phyloP scores from a whole-genome alignment of 495 filamentous ascomycete genomes.

The Podospora conica region DNA sequence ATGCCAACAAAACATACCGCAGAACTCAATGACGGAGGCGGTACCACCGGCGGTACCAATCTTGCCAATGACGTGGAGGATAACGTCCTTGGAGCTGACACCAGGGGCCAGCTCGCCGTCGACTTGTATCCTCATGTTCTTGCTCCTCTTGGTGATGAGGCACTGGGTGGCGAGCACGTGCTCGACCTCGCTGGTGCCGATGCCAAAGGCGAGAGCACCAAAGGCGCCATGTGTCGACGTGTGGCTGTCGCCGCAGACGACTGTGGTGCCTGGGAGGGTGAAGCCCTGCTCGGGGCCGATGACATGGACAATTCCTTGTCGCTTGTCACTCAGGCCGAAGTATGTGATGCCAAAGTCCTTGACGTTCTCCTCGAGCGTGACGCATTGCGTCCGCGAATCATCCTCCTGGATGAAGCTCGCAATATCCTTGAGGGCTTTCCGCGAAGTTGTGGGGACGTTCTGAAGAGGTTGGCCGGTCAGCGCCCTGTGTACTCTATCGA shows the following conservation, averaged over 20 bases:
- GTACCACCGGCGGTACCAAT: conserved; percentile 95
- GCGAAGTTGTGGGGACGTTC: conserved; percentile 87
- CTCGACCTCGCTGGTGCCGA: conserved; percentile 97
- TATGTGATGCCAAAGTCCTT: conserved; percentile 95
- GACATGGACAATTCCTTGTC: conserved; percentile 97
- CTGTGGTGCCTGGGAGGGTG: conserved; percentile 92
- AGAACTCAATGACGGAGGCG: conserved; percentile 93
- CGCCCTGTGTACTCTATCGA: not conserved
- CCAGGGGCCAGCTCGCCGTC: conserved; percentile 86
- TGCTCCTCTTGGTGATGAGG: conserved; percentile 86
- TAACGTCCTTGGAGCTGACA: conserved; percentile 93
- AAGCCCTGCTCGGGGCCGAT: conserved; percentile 99
- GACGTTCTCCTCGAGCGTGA: conserved; percentile 94
- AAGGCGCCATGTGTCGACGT: conserved; percentile 98
- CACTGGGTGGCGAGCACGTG: conserved; percentile 96
- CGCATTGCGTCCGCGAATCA: conserved; percentile 88
- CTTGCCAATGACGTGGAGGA: conserved; percentile 87
- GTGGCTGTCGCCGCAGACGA: conserved; percentile 96
- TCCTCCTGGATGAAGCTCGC: conserved; percentile 84
- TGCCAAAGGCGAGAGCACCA: conserved; percentile 91
- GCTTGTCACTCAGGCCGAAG: conserved; percentile 92
- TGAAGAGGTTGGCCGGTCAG: conserved; percentile 27
- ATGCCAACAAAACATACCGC: conserved; percentile 35
- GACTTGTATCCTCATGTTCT: conserved; percentile 97
- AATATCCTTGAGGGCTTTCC: conserved; percentile 84